Evolutionary conservation across 768 basidiomycete species (phyloP).

Genomic region (Lactifluus echinatus): DNA sequence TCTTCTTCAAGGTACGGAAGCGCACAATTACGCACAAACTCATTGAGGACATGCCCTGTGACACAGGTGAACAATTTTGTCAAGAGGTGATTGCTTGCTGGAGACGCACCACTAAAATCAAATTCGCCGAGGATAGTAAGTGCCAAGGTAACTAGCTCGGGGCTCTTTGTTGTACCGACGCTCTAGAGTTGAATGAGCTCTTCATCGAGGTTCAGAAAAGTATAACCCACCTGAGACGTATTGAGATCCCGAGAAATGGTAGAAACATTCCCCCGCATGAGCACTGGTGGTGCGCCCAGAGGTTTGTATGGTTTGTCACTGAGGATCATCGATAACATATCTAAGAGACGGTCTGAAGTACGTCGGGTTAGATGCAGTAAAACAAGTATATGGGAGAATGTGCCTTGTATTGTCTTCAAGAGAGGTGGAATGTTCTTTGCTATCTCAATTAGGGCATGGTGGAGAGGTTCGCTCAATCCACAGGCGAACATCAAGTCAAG

Average conservation of each 20-base stretch:
- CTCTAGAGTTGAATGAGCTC: background rate
- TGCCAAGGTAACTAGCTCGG: slow-evolving; percentile 72
- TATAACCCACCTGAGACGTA: slow-evolving; percentile 36
- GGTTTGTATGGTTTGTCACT: slow-evolving; percentile 82
- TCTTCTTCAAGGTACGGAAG: slow-evolving; percentile 94
- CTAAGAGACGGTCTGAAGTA: slow-evolving; percentile 72
- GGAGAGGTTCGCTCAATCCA: slow-evolving; percentile 83
- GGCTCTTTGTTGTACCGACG: slow-evolving; percentile 40
- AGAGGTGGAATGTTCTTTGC: slow-evolving; percentile 84
- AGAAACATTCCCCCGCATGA: slow-evolving; percentile 45
- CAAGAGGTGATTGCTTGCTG: background rate
- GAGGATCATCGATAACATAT: slow-evolving; percentile 71
- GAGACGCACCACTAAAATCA: slow-evolving; percentile 76
- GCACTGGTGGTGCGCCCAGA: slow-evolving; percentile 70
- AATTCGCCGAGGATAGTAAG: slow-evolving; percentile 82
- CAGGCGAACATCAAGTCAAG: slow-evolving; percentile 95
- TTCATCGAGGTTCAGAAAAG: background rate
- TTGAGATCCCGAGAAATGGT: slow-evolving; percentile 44
- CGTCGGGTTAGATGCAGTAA: background rate
- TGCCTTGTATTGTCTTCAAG: slow-evolving; percentile 87
- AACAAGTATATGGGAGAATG: slow-evolving; percentile 4
- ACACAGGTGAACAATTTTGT: slow-evolving; percentile 1
- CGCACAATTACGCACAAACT: slow-evolving; percentile 88
- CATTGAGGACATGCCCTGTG: slow-evolving; percentile 84
- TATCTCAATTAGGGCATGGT: slow-evolving; percentile 76